phyloP scores from a whole-genome alignment of 345 rosid species.

The Gossypium australe region DNA sequence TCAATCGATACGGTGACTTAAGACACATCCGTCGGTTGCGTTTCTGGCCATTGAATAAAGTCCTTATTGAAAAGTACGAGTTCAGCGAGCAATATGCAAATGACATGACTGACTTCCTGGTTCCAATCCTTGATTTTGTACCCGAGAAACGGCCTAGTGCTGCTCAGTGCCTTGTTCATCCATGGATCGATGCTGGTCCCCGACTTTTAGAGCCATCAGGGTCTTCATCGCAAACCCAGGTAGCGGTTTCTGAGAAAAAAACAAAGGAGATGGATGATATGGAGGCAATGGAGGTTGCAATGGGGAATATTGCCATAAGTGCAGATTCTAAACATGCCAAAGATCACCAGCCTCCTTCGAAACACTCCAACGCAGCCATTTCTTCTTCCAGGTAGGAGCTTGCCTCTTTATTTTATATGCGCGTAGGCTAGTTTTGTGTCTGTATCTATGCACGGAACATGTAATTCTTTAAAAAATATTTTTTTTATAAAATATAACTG shows the following conservation, averaged over 20 bases:
- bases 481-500: conserved; percentile 4
- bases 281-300: conserved; percentile 56
- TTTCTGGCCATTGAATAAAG: conserved; percentile 64
- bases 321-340: conserved; percentile 31
- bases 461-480: background rate
- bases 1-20: conserved; percentile 63
- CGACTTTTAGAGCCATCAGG: conserved; percentile 36
- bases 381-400: conserved; percentile 21
- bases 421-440: background rate
- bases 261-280: conserved; percentile 44
- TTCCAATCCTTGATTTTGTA: conserved; percentile 62
- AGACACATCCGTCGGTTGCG: conserved; percentile 67
- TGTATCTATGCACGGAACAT: background rate
- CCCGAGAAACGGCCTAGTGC: conserved; percentile 70
- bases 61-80: conserved; percentile 45
- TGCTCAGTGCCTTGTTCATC: conserved; percentile 65
- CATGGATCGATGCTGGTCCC: conserved; percentile 52
- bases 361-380: conserved; percentile 25
- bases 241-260: conserved; percentile 27
- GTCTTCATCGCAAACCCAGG: conserved; percentile 27
- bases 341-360: conserved; percentile 27
- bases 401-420: background rate
- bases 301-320: conserved; percentile 52
- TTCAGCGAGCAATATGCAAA: conserved; percentile 54
- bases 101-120: conserved; percentile 48